phyloP scores from a whole-genome alignment of 495 filamentous ascomycete species.

The Penicillium odoratum region DNA sequence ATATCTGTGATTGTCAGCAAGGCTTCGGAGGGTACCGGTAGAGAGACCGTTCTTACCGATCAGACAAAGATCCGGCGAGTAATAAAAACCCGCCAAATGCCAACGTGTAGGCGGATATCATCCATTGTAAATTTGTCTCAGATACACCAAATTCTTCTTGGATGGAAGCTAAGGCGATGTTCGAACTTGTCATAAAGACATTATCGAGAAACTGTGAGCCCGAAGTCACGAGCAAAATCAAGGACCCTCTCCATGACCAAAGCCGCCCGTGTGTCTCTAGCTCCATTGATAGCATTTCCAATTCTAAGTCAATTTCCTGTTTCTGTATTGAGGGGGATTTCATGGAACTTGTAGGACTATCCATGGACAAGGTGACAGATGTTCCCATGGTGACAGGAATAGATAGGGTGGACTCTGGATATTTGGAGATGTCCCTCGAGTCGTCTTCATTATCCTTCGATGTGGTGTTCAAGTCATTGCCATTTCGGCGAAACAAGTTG shows the following conservation, averaged over 20 bases:
- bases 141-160: constrained; percentile 37
- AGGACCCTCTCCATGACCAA: constrained; percentile 32
- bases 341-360: constrained; percentile 15
- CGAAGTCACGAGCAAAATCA: constrained; percentile 39
- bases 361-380: constrained; percentile 3
- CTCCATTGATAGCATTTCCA: constrained; percentile 19
- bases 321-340: constrained; percentile 23
- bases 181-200: constrained; percentile 43
- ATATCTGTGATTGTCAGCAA: constrained; percentile 22
- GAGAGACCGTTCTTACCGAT: constrained; percentile 23
- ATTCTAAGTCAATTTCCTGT: constrained; percentile 16
- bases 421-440: constrained; percentile 13
- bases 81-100: constrained; percentile 39
- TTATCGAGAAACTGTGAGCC: constrained; percentile 42
- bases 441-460: constrained; percentile 8
- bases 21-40: not conserved
- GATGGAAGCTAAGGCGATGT: constrained; percentile 38
- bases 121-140: constrained; percentile 39
- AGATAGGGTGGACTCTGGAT: constrained; percentile 22
- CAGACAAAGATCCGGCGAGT: constrained; percentile 35
- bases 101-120: constrained; percentile 42
- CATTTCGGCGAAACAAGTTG: constrained; percentile 18
- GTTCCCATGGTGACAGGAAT: constrained; percentile 15
- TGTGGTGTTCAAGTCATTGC: not conserved
- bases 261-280: constrained; percentile 31